These are phyloP conservation scores for Phaffomyces thermotolerans DNA, from an alignment of 805 yeast genomes.

Conservation along the genomic window DNA sequence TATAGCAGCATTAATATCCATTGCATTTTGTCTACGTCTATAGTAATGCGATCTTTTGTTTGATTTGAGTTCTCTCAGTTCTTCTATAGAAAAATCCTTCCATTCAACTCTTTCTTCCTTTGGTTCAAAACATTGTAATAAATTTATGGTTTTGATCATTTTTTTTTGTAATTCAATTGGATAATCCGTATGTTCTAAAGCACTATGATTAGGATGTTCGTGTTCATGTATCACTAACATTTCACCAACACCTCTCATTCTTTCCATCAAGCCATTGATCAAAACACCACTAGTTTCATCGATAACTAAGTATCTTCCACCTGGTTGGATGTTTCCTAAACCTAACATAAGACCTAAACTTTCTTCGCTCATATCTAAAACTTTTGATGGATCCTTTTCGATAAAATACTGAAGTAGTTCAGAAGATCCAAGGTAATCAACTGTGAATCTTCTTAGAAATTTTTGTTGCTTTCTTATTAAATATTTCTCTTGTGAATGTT, in stretches of 20 bases:
- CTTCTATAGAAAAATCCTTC: slow-evolving; percentile 42
- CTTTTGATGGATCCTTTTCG: slow-evolving; percentile 59
- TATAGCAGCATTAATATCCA: slow-evolving; percentile 38
- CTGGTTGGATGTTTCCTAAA: slow-evolving; percentile 77
- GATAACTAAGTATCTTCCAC: slow-evolving; percentile 79
- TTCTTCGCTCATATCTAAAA: slow-evolving; percentile 81
- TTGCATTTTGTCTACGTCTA: slow-evolving; percentile 54
- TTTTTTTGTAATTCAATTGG: slow-evolving; percentile 42
- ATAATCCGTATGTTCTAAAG: slow-evolving; percentile 60
- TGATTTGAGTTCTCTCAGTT: slow-evolving; percentile 48
- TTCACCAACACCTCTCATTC: slow-evolving; percentile 71
- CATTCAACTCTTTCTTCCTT: slow-evolving; percentile 42
- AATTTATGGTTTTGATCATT: slow-evolving; percentile 62
- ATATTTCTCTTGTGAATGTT: slow-evolving; percentile 87
- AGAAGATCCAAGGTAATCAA: slow-evolving; percentile 66
- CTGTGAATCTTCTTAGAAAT: slow-evolving; percentile 77
- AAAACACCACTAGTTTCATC: slow-evolving; percentile 97
- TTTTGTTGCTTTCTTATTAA: slow-evolving; percentile 87
- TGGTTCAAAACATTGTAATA: slow-evolving; percentile 81
- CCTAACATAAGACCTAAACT: slow-evolving; percentile 70
- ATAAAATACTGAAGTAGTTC: slow-evolving; percentile 65
- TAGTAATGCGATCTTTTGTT: slow-evolving; percentile 58
- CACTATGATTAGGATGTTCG: slow-evolving; percentile 81
- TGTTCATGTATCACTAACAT: slow-evolving; percentile 81
- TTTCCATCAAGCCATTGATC: slow-evolving; percentile 76